Evolutionary conservation across 371 early-diverging fungal species (phyloP), one percentile per base, ranked within the genome.

Genomic region (Encephalitozoon cuniculi): DNA sequence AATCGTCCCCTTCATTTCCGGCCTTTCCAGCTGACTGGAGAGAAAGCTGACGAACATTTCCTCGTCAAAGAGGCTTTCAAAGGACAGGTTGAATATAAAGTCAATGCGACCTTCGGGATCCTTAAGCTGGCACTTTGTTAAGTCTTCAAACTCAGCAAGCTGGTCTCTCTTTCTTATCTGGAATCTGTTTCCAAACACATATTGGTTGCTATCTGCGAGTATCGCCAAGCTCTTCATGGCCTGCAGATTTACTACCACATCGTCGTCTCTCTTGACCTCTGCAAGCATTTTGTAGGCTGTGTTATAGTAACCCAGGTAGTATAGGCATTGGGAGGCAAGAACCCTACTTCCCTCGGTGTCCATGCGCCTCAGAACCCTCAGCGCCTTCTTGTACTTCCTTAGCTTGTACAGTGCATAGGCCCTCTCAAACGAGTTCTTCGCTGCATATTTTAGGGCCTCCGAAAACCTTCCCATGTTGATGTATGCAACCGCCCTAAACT

Each of bases 391-490:
- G 43, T 67, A 77, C 18, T 74, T 78, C 44, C 59, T 77, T 4
- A 78, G 63, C 66, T 72, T 74, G 64, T 81, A 81, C 0, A 68
- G 25, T 9, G 53, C 30, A 74, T 81, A 81, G 5, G 78, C 78
- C n/a, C 63, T 21, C 68, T 81, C 81, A 59, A 69, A 81, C 15
- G 77, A 68, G 1, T 32, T 52, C 44, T 74, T 74, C 28, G 68
- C 68, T 11, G 44, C 43, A 52, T 49, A 64, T 40, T 53, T 78
- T 4, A 78, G 41, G 7, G 79, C 81, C 43, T 69, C 75, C 21
- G 65, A 39, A 55, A 37, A 81, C 64, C 46, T 75, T 25, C 59
- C 75, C 18, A 81, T 30, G 32, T 68, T 52, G n/a, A 81, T 78
- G 25, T n/a, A 68, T 39, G 75, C 77, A n/a, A 78, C 65, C 15